A percentile compares a stretch with the other conserved stretches of the same genome.
Evolutionary conservation across 345 rosid genomes (phyloP).

Genomic region (Moricandia moricandioides): DNA sequence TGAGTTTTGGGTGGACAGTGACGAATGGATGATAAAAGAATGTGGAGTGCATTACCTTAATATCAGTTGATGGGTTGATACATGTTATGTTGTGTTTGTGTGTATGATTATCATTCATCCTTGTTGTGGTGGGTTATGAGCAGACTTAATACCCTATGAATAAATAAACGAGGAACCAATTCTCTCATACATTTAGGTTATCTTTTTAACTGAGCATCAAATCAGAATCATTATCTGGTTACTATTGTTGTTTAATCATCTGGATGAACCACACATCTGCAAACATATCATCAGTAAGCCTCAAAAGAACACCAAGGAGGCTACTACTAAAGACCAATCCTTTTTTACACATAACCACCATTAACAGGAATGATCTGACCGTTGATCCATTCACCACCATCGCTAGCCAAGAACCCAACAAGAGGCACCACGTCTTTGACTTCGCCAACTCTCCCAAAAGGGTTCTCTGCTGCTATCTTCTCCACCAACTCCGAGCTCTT

Average conservation of each 20-base stretch:
- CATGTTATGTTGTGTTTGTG: too few species aligned
- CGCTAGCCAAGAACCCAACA: slow-evolving; percentile 52
- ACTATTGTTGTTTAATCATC: not conserved
- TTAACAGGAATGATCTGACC: slow-evolving; percentile 46
- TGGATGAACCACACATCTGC: not conserved
- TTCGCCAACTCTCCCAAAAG: slow-evolving; percentile 40
- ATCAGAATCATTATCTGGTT: not conserved
- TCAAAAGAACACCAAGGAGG: not conserved
- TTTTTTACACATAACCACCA: slow-evolving; percentile 37
- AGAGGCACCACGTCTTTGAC: slow-evolving; percentile 44
- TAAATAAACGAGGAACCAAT: too few species aligned
- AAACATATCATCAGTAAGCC: not conserved
- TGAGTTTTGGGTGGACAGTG: not conserved
- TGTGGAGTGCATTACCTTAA: not conserved
- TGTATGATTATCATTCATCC: not conserved
- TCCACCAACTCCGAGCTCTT: slow-evolving; percentile 39
- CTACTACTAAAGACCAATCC: not conserved
- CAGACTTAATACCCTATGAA: too few species aligned
- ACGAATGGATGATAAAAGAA: not conserved
- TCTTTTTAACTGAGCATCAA: not conserved
- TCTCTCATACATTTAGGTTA: not conserved
- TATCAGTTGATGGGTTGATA: not conserved
- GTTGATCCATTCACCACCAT: slow-evolving; percentile 51
- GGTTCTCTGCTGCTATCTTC: slow-evolving; percentile 31
- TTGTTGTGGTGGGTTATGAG: not conserved